Base-by-base conservation (phyloP, 108 stramenopile genomes). In the Nitzschia inconspicua region DNA sequence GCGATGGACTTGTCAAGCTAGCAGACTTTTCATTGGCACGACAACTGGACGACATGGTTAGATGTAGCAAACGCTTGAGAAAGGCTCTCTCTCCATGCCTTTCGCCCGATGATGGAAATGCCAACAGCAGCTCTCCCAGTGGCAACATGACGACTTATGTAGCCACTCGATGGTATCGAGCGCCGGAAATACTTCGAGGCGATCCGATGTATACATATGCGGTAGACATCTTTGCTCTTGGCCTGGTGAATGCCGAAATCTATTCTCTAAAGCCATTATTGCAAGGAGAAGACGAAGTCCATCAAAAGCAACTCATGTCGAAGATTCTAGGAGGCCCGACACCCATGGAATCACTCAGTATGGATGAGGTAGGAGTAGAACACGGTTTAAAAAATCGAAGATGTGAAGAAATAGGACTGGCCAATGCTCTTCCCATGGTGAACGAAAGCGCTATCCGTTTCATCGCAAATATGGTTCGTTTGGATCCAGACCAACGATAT, bases 161-260 rank as follows among this genome's bases (percentile, higher is more conserved):
- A 9, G 84, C 86, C 10, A 97, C 98, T 1, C 67, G 96, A 20
- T 99, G 98, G 98, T 99, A 99, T 77, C 84, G 98, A 18, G 94
- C 95, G 35, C 98, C 98, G 0, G 98, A 99, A 61, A 76, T 99
- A 0, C 76, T 99, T 26, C 62, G 96, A 35, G 52, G 26, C 14
- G 16, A 41, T 30, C 72, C 79, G 1, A 4, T 28, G 48, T 99
- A 99, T 70, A 93, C 91, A 37, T 68, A 73, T 3, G 91, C 96
- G 29, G 86, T 97, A 57, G 98, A 99, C 76, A 60, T 89, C 31
- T 99, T 92, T 61, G 97, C 95, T 10, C 66, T 82, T 44, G 98
- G 97, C 7, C 86, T 93, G 66, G 84, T 99, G 37, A 75, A 96
- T 35, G 91, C 89, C 0, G 98, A 99, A 68, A 63, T 98, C 32